These are phyloP conservation scores for Allomyces arbusculus DNA, from an alignment of 192 early-diverging fungal species.

Conservation along the genomic window DNA sequence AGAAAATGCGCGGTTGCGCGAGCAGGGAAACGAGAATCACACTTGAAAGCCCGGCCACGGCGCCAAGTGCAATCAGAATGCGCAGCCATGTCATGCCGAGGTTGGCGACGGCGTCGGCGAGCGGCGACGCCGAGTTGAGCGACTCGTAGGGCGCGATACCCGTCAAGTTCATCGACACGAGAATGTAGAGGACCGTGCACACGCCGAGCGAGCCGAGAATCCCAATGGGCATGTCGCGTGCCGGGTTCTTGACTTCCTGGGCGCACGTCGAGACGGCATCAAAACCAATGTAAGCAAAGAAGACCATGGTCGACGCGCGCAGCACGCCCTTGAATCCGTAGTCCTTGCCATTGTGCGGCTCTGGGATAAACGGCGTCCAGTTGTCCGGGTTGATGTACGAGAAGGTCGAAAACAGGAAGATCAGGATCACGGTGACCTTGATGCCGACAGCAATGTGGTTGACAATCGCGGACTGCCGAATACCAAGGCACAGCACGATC, in stretches of 20 bases:
- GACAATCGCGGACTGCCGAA: not conserved
- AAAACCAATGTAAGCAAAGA: not conserved
- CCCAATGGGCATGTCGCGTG: not conserved
- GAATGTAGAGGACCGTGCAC: slow-evolving; percentile 34
- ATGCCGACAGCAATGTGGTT: slow-evolving; percentile 1
- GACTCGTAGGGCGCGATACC: slow-evolving; percentile 42
- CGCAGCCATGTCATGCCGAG: slow-evolving; percentile 29
- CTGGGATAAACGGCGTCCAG: slow-evolving; percentile 57
- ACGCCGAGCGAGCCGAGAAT: not conserved
- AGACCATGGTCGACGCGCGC: slow-evolving; percentile 33
- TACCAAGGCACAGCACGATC: not conserved
- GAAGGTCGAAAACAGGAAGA: slow-evolving; percentile 34
- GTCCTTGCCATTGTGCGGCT: slow-evolving; percentile 23
- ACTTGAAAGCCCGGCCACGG: slow-evolving; percentile 53
- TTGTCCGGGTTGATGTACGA: slow-evolving; percentile 45
- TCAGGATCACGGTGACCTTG: slow-evolving; percentile 3
- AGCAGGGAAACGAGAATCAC: slow-evolving; percentile 56
- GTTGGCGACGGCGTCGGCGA: slow-evolving; percentile 20
- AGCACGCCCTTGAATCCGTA: slow-evolving; percentile 53
- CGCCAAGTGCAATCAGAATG: slow-evolving; percentile 53
- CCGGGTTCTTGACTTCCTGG: not conserved
- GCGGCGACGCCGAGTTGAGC: slow-evolving; percentile 30
- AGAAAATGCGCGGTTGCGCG: slow-evolving; percentile 71
- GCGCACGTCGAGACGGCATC: not conserved
- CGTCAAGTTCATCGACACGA: slow-evolving; percentile 56